These are phyloP conservation scores for Candida lessepsii DNA, from an alignment of 805 yeast species.

Conservation along the genomic window DNA sequence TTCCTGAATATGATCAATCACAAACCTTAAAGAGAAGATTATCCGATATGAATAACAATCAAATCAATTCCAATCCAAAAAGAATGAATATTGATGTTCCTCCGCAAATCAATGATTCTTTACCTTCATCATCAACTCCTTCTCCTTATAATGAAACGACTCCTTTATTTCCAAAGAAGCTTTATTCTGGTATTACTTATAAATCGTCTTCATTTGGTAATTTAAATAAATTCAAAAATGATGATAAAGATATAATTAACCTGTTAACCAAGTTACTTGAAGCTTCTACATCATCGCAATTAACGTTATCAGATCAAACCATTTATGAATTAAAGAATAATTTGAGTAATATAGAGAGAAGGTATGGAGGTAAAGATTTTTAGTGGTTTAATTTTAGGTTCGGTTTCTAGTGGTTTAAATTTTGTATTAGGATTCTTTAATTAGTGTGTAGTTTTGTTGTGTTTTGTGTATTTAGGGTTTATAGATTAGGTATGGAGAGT, in stretches of 20 bases:
- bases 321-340: constrained; percentile 27
- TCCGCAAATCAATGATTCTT: constrained; percentile 16
- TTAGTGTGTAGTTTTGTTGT: too few species aligned
- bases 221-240: constrained; percentile 4
- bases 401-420: too few species aligned
- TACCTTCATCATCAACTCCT: constrained; percentile 16
- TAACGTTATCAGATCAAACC: constrained; percentile 21
- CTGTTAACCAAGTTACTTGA: constrained; percentile 20
- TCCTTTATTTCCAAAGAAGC: constrained; percentile 3
- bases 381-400: not conserved
- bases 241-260: constrained; percentile 14
- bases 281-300: constrained; percentile 18
- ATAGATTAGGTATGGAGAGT: too few species aligned
- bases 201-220: constrained; percentile 11
- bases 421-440: too few species aligned
- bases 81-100: constrained; percentile 1
- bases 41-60: not conserved
- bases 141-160: constrained; percentile 12
- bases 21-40: not conserved
- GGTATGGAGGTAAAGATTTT: not conserved
- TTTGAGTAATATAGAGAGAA: constrained; percentile 15
- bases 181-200: constrained; percentile 13
- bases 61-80: not conserved
- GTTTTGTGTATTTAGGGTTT: too few species aligned
- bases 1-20: constrained; percentile 3